Evolutionary conservation across 1,284 basidiomycete species (phyloP), one percentile per base, ranked within the genome.

Genomic region (Bondarzewia mesenterica): DNA sequence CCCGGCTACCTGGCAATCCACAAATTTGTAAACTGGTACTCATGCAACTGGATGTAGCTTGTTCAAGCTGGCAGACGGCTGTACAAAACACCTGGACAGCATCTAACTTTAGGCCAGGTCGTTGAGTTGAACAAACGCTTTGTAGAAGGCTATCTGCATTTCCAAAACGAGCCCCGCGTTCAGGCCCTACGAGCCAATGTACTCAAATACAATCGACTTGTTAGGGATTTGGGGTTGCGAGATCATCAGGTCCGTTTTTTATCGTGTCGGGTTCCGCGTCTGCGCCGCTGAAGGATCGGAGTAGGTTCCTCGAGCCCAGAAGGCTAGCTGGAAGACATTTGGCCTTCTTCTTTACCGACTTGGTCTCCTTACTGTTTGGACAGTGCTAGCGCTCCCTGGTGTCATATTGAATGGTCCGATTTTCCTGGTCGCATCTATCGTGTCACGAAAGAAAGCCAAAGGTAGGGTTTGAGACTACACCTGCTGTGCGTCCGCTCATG

Each of bases 61-160:
- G 91, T 98, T 50, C 96, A 99, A 78, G 96, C 96, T 14, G 93
- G 89, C 20, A 82, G 96, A 44, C 78, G 96, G 45, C 73, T 99
- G 49, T 99, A 99, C 70, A 91, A 91, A 58, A 89, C 93, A 3
- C 95, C 96, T 18, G 92, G 93, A 5, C 93, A 96, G 63, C 88
- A 96, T 64, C 73, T 97, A 53, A 96, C 93, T 0, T 70, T 99
- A 21, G 90, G 93, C 42, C 94, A 98, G 71, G 93, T 97, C 10
- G 96, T 99, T 32, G 94, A 99, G 65, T 75, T 99, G 50, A 98
- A 96, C 66, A 87, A 92, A 60, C 86, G 93, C 39, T 88, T 99
- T 61, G 80, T 99, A 58, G 88, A 97, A 63, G 96, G 93, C 3
- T 99, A 99, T 63, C 73, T 80, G 5, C 83, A 92, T 60, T 97